These are phyloP conservation scores for Lactifluus pinguis DNA, from an alignment of 768 basidiomycete genomes.

Conservation along the genomic window DNA sequence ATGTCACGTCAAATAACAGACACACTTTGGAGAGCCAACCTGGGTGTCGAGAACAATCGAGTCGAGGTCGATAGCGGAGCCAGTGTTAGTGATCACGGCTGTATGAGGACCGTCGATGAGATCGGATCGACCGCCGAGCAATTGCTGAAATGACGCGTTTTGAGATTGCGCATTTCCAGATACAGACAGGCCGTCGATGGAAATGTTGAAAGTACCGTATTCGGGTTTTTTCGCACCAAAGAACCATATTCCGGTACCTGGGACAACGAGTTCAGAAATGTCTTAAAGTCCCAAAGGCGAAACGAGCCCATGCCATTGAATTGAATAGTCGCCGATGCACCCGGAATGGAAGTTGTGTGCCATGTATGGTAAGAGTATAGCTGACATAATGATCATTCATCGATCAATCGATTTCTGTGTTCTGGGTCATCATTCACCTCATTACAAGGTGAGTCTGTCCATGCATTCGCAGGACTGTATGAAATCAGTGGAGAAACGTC, in stretches of 20 bases:
- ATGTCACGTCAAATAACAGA: neutral
- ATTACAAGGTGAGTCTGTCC: conserved; percentile 36
- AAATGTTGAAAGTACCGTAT: neutral
- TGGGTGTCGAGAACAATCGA: conserved; percentile 35
- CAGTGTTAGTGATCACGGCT: conserved; percentile 38
- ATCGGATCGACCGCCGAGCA: conserved; percentile 36
- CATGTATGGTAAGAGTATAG: conserved; percentile 37
- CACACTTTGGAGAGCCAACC: conserved; percentile 32
- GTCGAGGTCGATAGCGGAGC: conserved; percentile 44
- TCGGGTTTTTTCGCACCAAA: conserved; percentile 27
- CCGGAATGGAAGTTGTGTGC: conserved; percentile 35
- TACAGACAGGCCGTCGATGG: conserved; percentile 30
- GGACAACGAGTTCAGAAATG: neutral
- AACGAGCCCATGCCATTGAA: conserved; percentile 33
- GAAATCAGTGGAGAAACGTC: conserved; percentile 47
- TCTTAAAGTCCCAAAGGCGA: too few species aligned
- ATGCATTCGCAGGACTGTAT: conserved; percentile 42
- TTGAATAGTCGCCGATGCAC: conserved; percentile 40
- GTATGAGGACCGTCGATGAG: conserved; percentile 39
- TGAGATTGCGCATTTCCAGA: conserved; percentile 29
- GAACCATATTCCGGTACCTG: conserved; percentile 41
- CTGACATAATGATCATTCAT: conserved; percentile 20
- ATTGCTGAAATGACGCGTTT: conserved; percentile 27
- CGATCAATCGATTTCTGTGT: neutral
- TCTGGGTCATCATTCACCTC: conserved; percentile 24